Conservation (phyloP, 2,329 filamentous ascomycete genomes). For the Diaporthe amygdali region DNA sequence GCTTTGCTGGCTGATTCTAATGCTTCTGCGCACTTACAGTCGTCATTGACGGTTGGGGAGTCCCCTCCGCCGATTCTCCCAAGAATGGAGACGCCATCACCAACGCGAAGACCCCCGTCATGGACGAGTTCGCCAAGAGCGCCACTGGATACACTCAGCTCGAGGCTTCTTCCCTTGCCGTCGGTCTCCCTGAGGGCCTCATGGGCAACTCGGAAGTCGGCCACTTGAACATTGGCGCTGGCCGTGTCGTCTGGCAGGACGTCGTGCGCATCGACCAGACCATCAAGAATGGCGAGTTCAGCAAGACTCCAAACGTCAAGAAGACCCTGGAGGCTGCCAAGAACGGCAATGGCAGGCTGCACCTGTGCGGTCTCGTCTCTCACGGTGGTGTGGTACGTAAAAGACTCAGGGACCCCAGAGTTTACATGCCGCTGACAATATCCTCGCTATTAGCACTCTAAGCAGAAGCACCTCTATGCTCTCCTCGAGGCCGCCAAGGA, state of each 20-base stretch:
- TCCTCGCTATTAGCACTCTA: slow-evolving; percentile 70
- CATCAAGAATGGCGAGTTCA: slow-evolving; percentile 83
- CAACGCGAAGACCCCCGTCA: slow-evolving; percentile 88
- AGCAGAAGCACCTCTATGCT: slow-evolving; percentile 90
- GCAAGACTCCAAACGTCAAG: slow-evolving; percentile 78
- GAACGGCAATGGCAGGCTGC: slow-evolving; percentile 87
- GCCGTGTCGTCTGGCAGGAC: slow-evolving; percentile 97
- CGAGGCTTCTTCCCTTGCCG: slow-evolving; percentile 93
- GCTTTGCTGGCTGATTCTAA: slow-evolving; percentile 63
- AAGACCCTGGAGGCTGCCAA: slow-evolving; percentile 79
- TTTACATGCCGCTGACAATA: not conserved
- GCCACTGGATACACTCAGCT: slow-evolving; percentile 88
- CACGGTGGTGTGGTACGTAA: slow-evolving; percentile 83
- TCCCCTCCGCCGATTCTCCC: slow-evolving; percentile 79
- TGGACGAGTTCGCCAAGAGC: slow-evolving; percentile 88
- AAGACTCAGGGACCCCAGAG: not conserved
- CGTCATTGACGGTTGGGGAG: slow-evolving; percentile 99
- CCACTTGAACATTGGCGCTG: slow-evolving; percentile 97
- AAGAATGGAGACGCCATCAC: slow-evolving; percentile 95
- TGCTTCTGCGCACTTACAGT: slow-evolving; percentile 66
- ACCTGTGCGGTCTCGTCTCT: slow-evolving; percentile 89
- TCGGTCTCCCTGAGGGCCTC: slow-evolving; percentile 92
- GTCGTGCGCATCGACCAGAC: slow-evolving; percentile 95
- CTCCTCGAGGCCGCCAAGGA: slow-evolving; percentile 91
- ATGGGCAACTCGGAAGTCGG: slow-evolving; percentile 99